Conservation (phyloP, 352 stramenopile genomes). For the Phytophthora rubi region DNA sequence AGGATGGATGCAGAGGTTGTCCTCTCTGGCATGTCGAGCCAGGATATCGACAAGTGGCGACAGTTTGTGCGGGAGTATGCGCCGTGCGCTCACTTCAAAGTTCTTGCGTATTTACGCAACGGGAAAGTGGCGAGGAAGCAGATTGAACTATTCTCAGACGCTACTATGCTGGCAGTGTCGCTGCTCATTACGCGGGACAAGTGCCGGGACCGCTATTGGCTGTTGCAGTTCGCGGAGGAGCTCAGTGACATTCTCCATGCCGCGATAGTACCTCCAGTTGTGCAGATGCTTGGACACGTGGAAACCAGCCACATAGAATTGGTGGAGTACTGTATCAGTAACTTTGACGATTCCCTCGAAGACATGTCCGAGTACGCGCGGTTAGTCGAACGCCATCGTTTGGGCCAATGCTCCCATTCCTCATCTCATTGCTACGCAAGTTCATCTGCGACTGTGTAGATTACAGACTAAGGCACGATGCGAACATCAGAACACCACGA, state of each 20-base stretch:
- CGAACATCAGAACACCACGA: not conserved
- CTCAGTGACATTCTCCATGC: not conserved
- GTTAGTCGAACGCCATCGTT: not conserved
- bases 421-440: not conserved
- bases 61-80: not conserved
- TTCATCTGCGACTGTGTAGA: not conserved
- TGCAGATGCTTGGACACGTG: not conserved
- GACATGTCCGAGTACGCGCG: not conserved
- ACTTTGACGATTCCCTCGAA: not conserved
- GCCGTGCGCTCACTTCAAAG: not conserved
- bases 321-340: not conserved
- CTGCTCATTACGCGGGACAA: not conserved
- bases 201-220: not conserved
- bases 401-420: not conserved
- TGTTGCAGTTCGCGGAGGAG: not conserved
- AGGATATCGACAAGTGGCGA: not conserved
- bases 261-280: not conserved
- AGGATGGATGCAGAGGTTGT: not conserved
- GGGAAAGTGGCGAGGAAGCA: not conserved
- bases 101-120: not conserved
- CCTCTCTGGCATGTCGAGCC: not conserved
- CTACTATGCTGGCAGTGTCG: not conserved
- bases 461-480: not conserved
- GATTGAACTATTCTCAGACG: not conserved
- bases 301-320: not conserved